Conservation (phyloP, 495 filamentous ascomycete species). For the Penicillium dipodomyicola region DNA sequence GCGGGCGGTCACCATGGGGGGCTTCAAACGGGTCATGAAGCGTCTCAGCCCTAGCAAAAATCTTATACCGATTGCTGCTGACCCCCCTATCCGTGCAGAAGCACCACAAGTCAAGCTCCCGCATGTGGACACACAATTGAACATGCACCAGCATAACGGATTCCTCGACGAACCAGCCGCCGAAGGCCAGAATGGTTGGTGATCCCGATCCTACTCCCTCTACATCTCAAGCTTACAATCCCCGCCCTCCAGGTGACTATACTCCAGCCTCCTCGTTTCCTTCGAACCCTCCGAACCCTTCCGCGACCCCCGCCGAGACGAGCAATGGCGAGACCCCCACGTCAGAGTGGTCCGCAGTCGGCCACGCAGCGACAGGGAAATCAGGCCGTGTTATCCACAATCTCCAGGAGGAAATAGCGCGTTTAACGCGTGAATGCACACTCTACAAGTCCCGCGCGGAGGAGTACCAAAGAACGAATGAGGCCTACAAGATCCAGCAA, state of each 20-base stretch:
- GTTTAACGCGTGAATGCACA: constrained; percentile 74
- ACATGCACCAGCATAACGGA: constrained; percentile 46
- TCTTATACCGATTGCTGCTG: constrained; percentile 23
- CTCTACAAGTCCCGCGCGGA: constrained; percentile 70
- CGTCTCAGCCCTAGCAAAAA: constrained; percentile 11
- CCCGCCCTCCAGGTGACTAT: constrained; percentile 10
- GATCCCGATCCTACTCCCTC: neutral
- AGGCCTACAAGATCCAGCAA: constrained; percentile 70
- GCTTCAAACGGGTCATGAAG: constrained; percentile 14
- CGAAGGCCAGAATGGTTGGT: constrained; percentile 21
- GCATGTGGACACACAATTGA: constrained; percentile 45
- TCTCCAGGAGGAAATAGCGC: constrained; percentile 84
- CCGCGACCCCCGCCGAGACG: constrained; percentile 23
- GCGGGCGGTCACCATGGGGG: constrained; percentile 12
- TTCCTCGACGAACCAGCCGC: constrained; percentile 31
- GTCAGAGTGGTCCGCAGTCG: constrained; percentile 73
- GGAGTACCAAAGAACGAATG: constrained; percentile 69
- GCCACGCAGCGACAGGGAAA: constrained; percentile 79
- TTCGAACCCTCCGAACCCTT: constrained; percentile 12
- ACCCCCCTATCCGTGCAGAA: constrained; percentile 22
- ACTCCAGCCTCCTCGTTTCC: constrained; percentile 9
- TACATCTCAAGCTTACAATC: constrained; percentile 24
- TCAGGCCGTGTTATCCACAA: constrained; percentile 91
- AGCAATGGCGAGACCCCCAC: constrained; percentile 35
- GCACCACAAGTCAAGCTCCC: constrained; percentile 43